phyloP scores from a whole-genome alignment of 164 flowering plant species.

The Vitis vinifera region ASM3070453v1 NC_081811.1:25613501-25614000 shows the following conservation, averaged over 20 bases:
- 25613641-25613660: conserved; percentile 37
- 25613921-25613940: conserved; percentile 1
- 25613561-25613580: conserved; percentile 22
- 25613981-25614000: too few relatives aligned
- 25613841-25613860: not conserved
- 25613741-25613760: conserved; percentile 52
- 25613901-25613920: not conserved
- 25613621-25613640: conserved; percentile 25
- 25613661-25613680: conserved; percentile 32
- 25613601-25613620: conserved; percentile 35
- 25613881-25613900: not conserved
- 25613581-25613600: conserved; percentile 29
- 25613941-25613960: not conserved
- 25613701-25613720: conserved; percentile 10
- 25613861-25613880: conserved; percentile 20
- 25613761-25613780: conserved; percentile 11
- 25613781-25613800: conserved; percentile 1
- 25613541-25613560: conserved; percentile 6
- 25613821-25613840: conserved; percentile 6
- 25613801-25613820: conserved; percentile 11
- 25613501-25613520: conserved; percentile 18
- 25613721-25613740: conserved; percentile 24
- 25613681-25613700: conserved; percentile 11
- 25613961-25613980: not conserved
- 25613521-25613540: conserved; percentile 21